These are phyloP conservation scores for Aphanomyces invadans DNA, from an alignment of 352 stramenopile species.

Conservation along the genomic window DNA sequence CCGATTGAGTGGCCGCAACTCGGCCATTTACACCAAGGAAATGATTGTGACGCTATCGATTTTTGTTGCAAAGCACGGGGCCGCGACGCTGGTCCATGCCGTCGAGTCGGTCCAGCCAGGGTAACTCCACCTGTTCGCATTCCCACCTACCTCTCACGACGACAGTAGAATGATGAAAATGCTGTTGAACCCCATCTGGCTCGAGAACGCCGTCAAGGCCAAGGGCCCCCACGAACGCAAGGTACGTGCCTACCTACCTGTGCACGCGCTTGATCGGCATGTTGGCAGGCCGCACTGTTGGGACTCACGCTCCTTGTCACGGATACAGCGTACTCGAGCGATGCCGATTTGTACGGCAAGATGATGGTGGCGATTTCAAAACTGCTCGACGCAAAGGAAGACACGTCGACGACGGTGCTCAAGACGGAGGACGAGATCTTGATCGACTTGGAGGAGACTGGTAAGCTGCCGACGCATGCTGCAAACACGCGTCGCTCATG, in stretches of 20 bases:
- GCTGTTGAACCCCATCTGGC: slow-evolving; percentile 84
- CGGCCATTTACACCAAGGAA: slow-evolving; percentile 71
- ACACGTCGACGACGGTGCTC: slow-evolving; percentile 34
- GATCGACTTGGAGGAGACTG: slow-evolving; percentile 67
- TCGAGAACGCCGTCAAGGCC: slow-evolving; percentile 73
- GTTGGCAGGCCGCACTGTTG: slow-evolving; percentile 66
- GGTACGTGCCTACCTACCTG: no score
- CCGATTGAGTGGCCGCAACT: slow-evolving; percentile 84
- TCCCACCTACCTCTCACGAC: no score
- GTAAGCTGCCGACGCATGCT: no score
- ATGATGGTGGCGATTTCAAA: slow-evolving; percentile 42
- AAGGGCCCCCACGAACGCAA: slow-evolving; percentile 39
- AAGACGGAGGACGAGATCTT: slow-evolving; percentile 80
- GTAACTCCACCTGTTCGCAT: no score
- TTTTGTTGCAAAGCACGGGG: slow-evolving; percentile 85
- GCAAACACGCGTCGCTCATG: no score
- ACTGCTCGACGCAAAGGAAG: slow-evolving; percentile 58
- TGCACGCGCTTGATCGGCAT: no score
- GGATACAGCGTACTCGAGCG: slow-evolving; percentile 49
- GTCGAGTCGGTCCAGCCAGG: slow-evolving; percentile 85
- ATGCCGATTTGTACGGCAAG: slow-evolving; percentile 47
- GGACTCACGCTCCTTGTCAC: slow-evolving; percentile 65
- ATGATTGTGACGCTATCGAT: slow-evolving; percentile 86
- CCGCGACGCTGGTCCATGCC: slow-evolving; percentile 59
- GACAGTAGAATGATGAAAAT: slow-evolving; percentile 88